Evolutionary conservation across 257 asterid species (phyloP).

Genomic region (Handroanthus guayacan): DNA sequence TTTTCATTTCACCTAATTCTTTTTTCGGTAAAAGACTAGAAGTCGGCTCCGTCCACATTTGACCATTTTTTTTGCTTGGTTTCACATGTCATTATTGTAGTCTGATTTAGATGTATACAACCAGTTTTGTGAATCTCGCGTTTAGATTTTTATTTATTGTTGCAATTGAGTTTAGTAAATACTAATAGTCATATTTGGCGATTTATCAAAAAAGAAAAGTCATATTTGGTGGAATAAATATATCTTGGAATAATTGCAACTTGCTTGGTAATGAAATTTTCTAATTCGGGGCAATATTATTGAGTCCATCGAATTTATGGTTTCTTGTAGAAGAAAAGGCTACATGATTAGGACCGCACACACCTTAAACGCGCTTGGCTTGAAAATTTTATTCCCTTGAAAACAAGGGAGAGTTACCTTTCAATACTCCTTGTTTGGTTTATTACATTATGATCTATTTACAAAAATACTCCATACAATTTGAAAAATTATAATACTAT

Average conservation of each 20-base stretch:
- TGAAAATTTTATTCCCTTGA: too few species aligned
- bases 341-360: too few species aligned
- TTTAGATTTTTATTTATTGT: constrained; percentile 16
- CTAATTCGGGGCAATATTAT: neutral
- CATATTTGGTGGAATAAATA: neutral
- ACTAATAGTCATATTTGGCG: neutral
- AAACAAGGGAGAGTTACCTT: too few species aligned
- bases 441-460: too few species aligned
- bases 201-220: neutral
- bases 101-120: constrained; percentile 1
- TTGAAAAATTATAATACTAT: too few species aligned
- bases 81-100: constrained; percentile 17
- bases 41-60: constrained; percentile 33
- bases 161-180: neutral
- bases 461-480: too few species aligned
- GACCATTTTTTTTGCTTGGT: constrained; percentile 4
- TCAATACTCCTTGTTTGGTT: too few species aligned
- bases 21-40: neutral
- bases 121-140: constrained; percentile 21
- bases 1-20: constrained; percentile 1
- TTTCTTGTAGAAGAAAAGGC: too few species aligned
- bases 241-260: too few species aligned
- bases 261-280: neutral
- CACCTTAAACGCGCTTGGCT: too few species aligned
- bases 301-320: too few species aligned